Percentiles rank a stretch among this genome's conserved stretches.
phyloP scores from a whole-genome alignment of 2,329 filamentous ascomycete species.

The Hypoxylon rubiginosum region DNA sequence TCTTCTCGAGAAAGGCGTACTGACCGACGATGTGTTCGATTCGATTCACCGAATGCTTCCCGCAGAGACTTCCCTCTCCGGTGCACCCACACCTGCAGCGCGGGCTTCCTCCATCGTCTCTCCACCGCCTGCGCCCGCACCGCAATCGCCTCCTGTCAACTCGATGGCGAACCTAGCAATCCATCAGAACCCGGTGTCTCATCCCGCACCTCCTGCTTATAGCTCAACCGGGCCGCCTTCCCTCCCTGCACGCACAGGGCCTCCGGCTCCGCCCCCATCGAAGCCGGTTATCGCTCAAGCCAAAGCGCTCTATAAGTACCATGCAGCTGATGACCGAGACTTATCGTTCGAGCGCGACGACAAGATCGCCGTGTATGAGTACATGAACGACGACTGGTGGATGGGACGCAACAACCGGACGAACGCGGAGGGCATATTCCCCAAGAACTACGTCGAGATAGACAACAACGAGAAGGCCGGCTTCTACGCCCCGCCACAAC shows the following conservation, averaged over 20 bases:
- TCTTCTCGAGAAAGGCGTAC: constrained; percentile 84
- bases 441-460: constrained; percentile 86
- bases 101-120: constrained; percentile 52
- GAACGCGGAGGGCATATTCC: constrained; percentile 91
- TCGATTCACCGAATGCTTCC: constrained; percentile 82
- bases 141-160: constrained; percentile 47
- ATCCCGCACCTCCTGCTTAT: constrained; percentile 66
- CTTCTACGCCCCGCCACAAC: constrained; percentile 48
- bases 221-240: constrained; percentile 59
- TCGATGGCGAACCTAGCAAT: constrained; percentile 60
- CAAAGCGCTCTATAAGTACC: constrained; percentile 86
- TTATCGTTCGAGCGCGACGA: constrained; percentile 86
- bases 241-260: constrained; percentile 52
- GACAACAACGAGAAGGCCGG: constrained; percentile 67
- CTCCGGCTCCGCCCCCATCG: constrained; percentile 58
- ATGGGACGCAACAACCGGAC: constrained; percentile 88
- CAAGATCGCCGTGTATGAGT: constrained; percentile 82
- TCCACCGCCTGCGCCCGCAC: constrained; percentile 40
- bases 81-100: constrained; percentile 59
- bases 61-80: constrained; percentile 72
- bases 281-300: constrained; percentile 78
- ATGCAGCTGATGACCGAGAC: constrained; percentile 83
- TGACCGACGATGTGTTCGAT: constrained; percentile 81
- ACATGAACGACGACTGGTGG: constrained; percentile 99
- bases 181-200: constrained; percentile 49